Evolutionary conservation across 2,329 filamentous ascomycete genomes (phyloP).

Genomic region (Teratosphaeriaceae sp.): DNA sequence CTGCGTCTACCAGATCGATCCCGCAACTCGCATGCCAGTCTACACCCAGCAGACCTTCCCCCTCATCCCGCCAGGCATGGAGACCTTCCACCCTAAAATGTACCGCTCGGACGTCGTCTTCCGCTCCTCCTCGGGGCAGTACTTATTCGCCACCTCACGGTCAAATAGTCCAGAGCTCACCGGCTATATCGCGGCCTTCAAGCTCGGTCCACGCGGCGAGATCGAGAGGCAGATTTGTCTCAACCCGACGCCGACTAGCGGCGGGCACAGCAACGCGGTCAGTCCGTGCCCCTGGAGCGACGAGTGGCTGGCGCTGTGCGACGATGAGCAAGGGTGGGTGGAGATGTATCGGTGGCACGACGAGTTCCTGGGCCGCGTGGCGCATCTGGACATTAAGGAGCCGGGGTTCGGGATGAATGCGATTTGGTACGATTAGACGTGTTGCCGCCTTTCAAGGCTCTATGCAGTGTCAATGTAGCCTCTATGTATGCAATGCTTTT

Average conservation of each 20-base stretch:
- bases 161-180: constrained; percentile 69
- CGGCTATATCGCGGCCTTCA: constrained; percentile 78
- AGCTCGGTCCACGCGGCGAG: constrained; percentile 56
- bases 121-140: constrained; percentile 59
- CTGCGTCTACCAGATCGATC: constrained; percentile 75
- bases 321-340: constrained; percentile 80
- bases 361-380: constrained; percentile 72
- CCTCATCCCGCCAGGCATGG: constrained; percentile 67
- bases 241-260: constrained; percentile 78
- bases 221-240: constrained; percentile 74
- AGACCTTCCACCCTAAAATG: constrained; percentile 50
- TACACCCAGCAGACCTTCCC: constrained; percentile 73
- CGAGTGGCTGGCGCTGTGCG: constrained; percentile 84
- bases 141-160: constrained; percentile 80
- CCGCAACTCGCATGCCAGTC: constrained; percentile 63
- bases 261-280: constrained; percentile 85
- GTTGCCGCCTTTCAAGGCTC: no score
- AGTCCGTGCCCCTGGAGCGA: constrained; percentile 75
- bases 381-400: constrained; percentile 69
- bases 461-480: no score
- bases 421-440: constrained; percentile 87
- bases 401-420: constrained; percentile 95
- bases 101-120: constrained; percentile 84
- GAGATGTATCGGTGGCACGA: constrained; percentile 85
- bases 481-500: constrained; percentile 92